Evolutionary conservation across 306 rosid genomes (phyloP), one percentile per base, ranked within the genome.

Genomic region (Dryas octopetala): DNA sequence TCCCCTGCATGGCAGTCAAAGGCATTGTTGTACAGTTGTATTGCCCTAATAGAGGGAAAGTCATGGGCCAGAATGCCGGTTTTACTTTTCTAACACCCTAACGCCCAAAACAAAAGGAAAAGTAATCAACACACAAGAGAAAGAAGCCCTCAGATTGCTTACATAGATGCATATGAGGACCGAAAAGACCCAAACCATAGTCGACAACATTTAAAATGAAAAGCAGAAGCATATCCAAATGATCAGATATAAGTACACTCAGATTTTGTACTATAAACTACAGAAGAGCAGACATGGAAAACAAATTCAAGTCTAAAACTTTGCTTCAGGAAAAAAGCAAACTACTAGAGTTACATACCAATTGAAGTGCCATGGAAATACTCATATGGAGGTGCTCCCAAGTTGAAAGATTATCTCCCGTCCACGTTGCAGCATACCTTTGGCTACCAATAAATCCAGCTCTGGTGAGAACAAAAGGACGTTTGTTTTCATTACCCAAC

Each of bases 331-430:
- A 4, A 54, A 54, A 19, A 9, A 66, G 55, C 28, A 32, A 4
- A n/a, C 48, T 51, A 28, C 38, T 12, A 78, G 40, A 9, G 58
- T 75, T 83, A 70, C 96, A 72, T 88, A 93, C 97, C 97, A 93
- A 79, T 83, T 93, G 97, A 88, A 93, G 91, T 68, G 86, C 90
- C 98, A 93, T 93, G 51, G 97, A 86, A 89, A 93, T 83, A 83
- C 98, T 93, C 98, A 93, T 93, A 84, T 91, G 97, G 55, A 93
- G 90, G 83, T 93, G 97, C 81, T 91, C 98, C 98, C 97, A 93
- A 76, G 75, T 91, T 48, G 98, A 91, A 85, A 89, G 88, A 85
- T 93, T 93, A 81, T 93, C 98, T 17, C 97, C 98, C 0, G 97
- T 93, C 97, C 97, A 91, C 15, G 96, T 93, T 76, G 98, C 96